A percentile compares a stretch with the other conserved stretches of the same genome.
Conservation (phyloP, 202 grass and related monocot genomes). For the Miscanthus sacchariflorus region DNA sequence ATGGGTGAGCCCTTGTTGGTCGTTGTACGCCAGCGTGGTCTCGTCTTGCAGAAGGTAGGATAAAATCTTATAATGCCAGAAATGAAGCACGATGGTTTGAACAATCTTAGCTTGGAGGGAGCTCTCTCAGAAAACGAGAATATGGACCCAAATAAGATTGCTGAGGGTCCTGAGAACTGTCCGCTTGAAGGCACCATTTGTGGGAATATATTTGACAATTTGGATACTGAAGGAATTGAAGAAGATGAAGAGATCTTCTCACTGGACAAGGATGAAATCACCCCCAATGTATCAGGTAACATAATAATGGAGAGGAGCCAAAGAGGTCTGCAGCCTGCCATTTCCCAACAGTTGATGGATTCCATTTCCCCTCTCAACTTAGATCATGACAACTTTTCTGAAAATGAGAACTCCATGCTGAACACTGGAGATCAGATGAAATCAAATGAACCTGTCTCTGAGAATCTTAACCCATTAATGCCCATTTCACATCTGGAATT, state of each 20-base stretch:
- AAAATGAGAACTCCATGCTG: conserved; percentile 40
- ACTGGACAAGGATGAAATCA: conserved; percentile 71
- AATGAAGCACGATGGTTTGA: conserved; percentile 16
- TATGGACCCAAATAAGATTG: conserved; percentile 25
- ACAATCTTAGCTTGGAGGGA: conserved; percentile 42
- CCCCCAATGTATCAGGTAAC: conserved; percentile 43
- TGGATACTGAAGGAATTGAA: conserved; percentile 47
- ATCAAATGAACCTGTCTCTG: conserved; percentile 33
- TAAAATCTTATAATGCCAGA: conserved; percentile 30
- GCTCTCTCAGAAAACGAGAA: conserved; percentile 52
- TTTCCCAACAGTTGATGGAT: conserved; percentile 59
- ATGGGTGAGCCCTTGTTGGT: too few relatives aligned
- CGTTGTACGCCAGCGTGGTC: too few relatives aligned
- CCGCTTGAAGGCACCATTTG: conserved; percentile 35
- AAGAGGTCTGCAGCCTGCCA: conserved; percentile 41
- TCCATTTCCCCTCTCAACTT: conserved; percentile 56
- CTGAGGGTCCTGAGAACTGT: background rate
- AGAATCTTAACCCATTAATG: conserved; percentile 30
- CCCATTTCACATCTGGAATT: conserved; percentile 46
- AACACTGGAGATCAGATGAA: conserved; percentile 36
- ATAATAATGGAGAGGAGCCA: conserved; percentile 52
- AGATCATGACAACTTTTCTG: conserved; percentile 42
- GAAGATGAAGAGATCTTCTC: conserved; percentile 52
- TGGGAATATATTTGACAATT: conserved; percentile 58
- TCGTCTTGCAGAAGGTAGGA: too few relatives aligned